These are phyloP conservation scores for Tulasnella sp. DNA, from an alignment of 768 basidiomycete genomes.

Conservation along the genomic window DNA sequence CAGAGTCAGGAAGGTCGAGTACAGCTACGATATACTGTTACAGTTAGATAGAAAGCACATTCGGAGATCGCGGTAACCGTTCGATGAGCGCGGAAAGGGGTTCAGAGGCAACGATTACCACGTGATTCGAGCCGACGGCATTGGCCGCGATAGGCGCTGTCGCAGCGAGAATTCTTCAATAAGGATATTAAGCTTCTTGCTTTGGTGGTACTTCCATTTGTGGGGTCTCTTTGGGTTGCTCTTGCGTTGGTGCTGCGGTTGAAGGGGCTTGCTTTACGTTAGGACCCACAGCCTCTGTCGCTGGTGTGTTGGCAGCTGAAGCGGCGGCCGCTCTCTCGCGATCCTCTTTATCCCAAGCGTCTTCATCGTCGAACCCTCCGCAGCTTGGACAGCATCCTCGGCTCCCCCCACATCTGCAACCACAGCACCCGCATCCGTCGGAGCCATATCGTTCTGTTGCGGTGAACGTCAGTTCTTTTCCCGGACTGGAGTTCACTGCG, in stretches of 20 bases:
- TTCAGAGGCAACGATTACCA: not conserved
- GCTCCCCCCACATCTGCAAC: conserved; percentile 4
- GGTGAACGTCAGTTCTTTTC: not conserved
- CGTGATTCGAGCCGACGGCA: not conserved
- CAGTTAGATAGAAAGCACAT: not conserved
- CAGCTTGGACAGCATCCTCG: conserved; percentile 12
- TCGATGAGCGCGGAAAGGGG: not conserved
- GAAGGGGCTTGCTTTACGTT: not conserved
- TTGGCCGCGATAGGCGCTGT: not conserved
- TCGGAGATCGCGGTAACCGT: not conserved
- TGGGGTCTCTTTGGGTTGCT: not conserved
- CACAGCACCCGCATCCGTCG: not conserved
- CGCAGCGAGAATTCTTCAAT: not conserved
- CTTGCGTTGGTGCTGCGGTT: not conserved
- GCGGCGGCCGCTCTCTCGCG: conserved; percentile 33
- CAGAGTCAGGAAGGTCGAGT: not conserved
- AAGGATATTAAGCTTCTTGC: not conserved
- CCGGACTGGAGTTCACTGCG: not conserved
- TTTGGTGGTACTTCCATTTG: not conserved
- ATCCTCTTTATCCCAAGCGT: conserved; percentile 31
- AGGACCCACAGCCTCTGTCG: not conserved
- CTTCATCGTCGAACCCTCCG: conserved; percentile 15
- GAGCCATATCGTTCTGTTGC: not conserved
- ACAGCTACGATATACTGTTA: not conserved
- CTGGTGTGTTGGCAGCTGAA: not conserved